Percentiles rank a stretch among this genome's conserved stretches.
These are phyloP conservation scores for Lunasporangiospora selenospora DNA, from an alignment of 192 early-diverging fungal genomes.

Conservation along the genomic window DNA sequence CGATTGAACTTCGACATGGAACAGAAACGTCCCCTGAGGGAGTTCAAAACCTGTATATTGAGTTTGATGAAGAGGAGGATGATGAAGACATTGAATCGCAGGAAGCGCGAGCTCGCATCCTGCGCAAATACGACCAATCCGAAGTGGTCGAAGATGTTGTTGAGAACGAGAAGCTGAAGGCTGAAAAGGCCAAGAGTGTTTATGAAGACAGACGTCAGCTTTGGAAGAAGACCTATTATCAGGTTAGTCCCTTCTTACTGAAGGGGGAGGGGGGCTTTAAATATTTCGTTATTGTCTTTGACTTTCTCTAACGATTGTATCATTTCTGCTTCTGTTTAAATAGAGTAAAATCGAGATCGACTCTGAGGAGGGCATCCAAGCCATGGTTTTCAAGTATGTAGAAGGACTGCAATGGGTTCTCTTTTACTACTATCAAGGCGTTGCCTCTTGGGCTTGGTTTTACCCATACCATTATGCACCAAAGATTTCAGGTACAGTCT, in stretches of 20 bases:
- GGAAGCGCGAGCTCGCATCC: constrained; percentile 58
- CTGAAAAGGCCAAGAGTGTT: constrained; percentile 72
- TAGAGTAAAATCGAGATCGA: constrained; percentile 55
- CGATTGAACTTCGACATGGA: constrained; percentile 52
- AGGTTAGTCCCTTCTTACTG: constrained; percentile 39
- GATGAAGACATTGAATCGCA: constrained; percentile 52
- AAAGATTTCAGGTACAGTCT: constrained; percentile 90
- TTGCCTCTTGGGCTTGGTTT: constrained; percentile 98
- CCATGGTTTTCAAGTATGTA: constrained; percentile 79
- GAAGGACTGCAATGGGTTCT: constrained; percentile 98
- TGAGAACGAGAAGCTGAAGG: constrained; percentile 54
- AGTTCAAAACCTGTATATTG: constrained; percentile 51
- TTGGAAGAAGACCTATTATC: constrained; percentile 64
- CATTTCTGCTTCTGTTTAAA: constrained; percentile 1
- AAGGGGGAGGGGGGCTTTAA: neutral
- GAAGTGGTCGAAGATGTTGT: constrained; percentile 54
- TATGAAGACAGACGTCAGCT: constrained; percentile 78
- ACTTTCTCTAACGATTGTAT: neutral
- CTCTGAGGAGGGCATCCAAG: constrained; percentile 53
- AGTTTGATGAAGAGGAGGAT: constrained; percentile 54
- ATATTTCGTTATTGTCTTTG: constrained; percentile 15
- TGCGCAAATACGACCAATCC: constrained; percentile 61
- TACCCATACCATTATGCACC: constrained; percentile 98
- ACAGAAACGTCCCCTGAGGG: constrained; percentile 37
- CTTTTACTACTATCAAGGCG: constrained; percentile 95